Conservation (phyloP, 768 basidiomycete species). For the Russula sp. region DNA sequence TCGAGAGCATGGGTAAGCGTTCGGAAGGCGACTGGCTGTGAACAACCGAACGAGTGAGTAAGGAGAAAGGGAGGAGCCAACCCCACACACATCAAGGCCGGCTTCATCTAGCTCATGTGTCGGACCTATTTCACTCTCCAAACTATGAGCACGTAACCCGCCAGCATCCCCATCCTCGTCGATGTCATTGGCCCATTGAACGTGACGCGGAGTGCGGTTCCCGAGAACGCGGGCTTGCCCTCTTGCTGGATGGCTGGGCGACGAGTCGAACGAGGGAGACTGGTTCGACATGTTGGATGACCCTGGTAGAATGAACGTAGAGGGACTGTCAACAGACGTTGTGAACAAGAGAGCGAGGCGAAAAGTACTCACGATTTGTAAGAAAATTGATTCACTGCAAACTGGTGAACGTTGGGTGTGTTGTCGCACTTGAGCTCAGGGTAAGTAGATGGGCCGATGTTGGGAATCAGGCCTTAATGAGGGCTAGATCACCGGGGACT, state of each 20-base stretch:
- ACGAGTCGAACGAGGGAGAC: background rate
- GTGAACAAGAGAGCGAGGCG: background rate
- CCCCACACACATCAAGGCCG: slow-evolving; percentile 41
- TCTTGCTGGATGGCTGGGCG: background rate
- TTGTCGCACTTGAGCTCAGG: background rate
- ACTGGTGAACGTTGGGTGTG: background rate
- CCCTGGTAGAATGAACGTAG: background rate
- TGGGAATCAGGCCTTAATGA: too few relatives aligned
- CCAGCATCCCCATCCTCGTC: background rate
- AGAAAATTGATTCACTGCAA: background rate
- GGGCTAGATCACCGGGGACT: too few relatives aligned
- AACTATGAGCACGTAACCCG: background rate
- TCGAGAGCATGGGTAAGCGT: slow-evolving; percentile 46
- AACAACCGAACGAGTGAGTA: background rate
- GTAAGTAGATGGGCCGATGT: background rate
- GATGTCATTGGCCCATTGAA: slow-evolving; percentile 19
- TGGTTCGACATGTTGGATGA: background rate
- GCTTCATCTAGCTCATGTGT: slow-evolving; percentile 47
- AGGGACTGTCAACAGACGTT: background rate
- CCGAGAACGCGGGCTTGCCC: slow-evolving; percentile 1
- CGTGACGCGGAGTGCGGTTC: slow-evolving; percentile 18
- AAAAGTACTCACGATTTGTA: background rate
- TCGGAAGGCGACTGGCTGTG: slow-evolving; percentile 43
- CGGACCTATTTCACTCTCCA: slow-evolving; percentile 2
- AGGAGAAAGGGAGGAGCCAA: slow-evolving; percentile 1